Evolutionary conservation across 257 asterid species (phyloP).

Genomic region (Primulina tabacum): DNA sequence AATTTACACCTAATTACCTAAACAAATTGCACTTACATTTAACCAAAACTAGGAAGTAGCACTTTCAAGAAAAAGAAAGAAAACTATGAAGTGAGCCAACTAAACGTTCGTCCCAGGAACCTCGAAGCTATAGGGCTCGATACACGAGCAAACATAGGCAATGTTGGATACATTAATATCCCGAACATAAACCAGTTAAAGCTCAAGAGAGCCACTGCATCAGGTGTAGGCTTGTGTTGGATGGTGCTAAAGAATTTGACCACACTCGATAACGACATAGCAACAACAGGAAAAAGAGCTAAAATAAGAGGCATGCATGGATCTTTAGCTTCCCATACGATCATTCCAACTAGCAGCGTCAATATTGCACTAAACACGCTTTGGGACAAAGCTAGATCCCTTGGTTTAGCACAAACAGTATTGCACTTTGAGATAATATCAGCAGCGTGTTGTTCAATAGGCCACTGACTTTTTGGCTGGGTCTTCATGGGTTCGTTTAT

Average conservation of each 20-base stretch:
- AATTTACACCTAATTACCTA: too few species aligned
- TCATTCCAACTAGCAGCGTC: conserved; percentile 56
- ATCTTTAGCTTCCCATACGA: conserved; percentile 31
- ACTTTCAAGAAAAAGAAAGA: too few species aligned
- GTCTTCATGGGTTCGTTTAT: conserved; percentile 16
- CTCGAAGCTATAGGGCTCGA: conserved; percentile 27
- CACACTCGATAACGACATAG: conserved; percentile 52
- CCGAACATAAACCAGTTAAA: conserved; percentile 77
- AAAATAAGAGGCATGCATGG: conserved; percentile 65
- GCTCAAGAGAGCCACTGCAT: conserved; percentile 64
- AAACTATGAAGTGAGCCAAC: background rate
- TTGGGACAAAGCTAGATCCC: conserved; percentile 45
- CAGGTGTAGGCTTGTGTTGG: conserved; percentile 44
- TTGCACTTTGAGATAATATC: conserved; percentile 1
- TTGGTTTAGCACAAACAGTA: conserved; percentile 21
- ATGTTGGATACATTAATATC: conserved; percentile 41
- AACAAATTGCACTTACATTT: too few species aligned
- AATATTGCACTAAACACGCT: conserved; percentile 52
- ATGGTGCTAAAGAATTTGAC: conserved; percentile 35
- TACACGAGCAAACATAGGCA: conserved; percentile 43
- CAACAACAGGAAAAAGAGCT: conserved; percentile 53
- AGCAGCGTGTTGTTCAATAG: background rate
- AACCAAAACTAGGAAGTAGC: too few species aligned
- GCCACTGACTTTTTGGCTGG: background rate
- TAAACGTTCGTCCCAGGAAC: conserved; percentile 3